A percentile compares a stretch with the other conserved stretches of the same genome.
phyloP scores from a whole-genome alignment of 1,139 yeast species.

The Debaryomyces sp. region DNA sequence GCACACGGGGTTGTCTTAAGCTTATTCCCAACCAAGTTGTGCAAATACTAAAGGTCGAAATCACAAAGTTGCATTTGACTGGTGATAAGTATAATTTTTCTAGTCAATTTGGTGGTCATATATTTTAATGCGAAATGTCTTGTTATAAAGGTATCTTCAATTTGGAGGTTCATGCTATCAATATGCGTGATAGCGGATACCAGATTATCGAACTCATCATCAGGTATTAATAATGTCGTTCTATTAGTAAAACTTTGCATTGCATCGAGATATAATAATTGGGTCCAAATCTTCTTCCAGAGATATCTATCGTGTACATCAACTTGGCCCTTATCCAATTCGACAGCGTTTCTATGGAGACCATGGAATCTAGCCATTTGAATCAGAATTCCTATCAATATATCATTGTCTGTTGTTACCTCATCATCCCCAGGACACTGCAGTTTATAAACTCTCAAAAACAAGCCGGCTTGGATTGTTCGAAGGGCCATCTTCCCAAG shows the following conservation, averaged over 20 bases:
- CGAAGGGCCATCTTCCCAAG: slow-evolving; percentile 36
- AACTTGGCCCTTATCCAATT: slow-evolving; percentile 32
- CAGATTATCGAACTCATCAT: neutral
- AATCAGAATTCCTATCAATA: slow-evolving; percentile 42
- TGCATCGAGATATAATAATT: slow-evolving; percentile 45
- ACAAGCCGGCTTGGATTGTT: slow-evolving; percentile 52
- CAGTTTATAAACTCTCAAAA: slow-evolving; percentile 47
- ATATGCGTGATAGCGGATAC: neutral
- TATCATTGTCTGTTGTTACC: slow-evolving; percentile 42
- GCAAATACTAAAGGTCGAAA: no score
- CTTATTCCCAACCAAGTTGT: no score
- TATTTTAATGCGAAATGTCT: slow-evolving; percentile 6
- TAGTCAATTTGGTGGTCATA: slow-evolving; percentile 4
- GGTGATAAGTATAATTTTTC: slow-evolving; percentile 12
- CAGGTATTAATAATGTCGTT: neutral
- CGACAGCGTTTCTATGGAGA: slow-evolving; percentile 56
- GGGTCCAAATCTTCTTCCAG: slow-evolving; percentile 53
- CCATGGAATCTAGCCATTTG: slow-evolving; percentile 59
- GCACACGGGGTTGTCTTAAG: no score
- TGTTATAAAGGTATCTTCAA: neutral
- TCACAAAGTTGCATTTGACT: slow-evolving; percentile 21
- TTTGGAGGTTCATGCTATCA: neutral
- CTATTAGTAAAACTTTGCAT: slow-evolving; percentile 45
- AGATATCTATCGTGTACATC: slow-evolving; percentile 22
- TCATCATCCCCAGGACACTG: slow-evolving; percentile 57